Percentiles rank a stretch among this genome's conserved stretches.
Conservation (phyloP, 1,139 yeast genomes). For the Yamadazyma atlantica region DNA sequence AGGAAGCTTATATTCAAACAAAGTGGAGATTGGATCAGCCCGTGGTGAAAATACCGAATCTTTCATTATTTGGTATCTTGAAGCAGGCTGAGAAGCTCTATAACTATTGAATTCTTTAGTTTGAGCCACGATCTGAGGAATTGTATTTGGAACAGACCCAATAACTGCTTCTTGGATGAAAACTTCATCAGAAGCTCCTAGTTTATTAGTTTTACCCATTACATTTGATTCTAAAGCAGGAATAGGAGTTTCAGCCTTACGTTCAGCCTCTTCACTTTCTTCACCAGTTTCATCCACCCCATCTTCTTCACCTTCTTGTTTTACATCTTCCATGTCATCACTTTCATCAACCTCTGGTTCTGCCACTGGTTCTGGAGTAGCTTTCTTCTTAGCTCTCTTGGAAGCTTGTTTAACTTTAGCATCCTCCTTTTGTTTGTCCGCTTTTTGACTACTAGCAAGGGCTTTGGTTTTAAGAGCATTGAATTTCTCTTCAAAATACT, state of each 20-base stretch:
- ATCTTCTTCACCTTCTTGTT: slow-evolving; percentile 14
- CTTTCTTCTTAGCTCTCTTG: slow-evolving; percentile 17
- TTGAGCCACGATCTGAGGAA: slow-evolving; percentile 25
- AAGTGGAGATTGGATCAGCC: slow-evolving; percentile 22
- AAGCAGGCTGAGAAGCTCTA: slow-evolving; percentile 11
- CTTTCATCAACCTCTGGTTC: slow-evolving; percentile 17
- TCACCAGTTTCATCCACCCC: slow-evolving; percentile 15
- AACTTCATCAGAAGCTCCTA: slow-evolving; percentile 25
- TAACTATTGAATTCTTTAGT: slow-evolving; percentile 23
- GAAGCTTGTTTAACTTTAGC: slow-evolving; percentile 20
- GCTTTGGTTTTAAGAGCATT: slow-evolving; percentile 23
- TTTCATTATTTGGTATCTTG: slow-evolving; percentile 28
- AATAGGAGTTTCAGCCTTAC: slow-evolving; percentile 8
- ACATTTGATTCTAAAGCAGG: slow-evolving; percentile 19
- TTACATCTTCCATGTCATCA: slow-evolving; percentile 16
- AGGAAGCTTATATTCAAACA: slow-evolving; percentile 47
- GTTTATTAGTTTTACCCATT: slow-evolving; percentile 32
- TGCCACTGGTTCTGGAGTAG: slow-evolving; percentile 15
- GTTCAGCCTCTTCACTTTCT: slow-evolving; percentile 14
- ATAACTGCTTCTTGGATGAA: slow-evolving; percentile 38
- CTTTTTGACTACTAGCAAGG: slow-evolving; percentile 7
- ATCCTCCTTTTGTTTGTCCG: slow-evolving; percentile 23
- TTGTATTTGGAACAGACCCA: slow-evolving; percentile 35
- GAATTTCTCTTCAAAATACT: slow-evolving; percentile 32
- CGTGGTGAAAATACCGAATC: slow-evolving; percentile 33